These are phyloP conservation scores for Phaseolus lunatus DNA, from an alignment of 306 rosid genomes.

Conservation along the genomic window DNA sequence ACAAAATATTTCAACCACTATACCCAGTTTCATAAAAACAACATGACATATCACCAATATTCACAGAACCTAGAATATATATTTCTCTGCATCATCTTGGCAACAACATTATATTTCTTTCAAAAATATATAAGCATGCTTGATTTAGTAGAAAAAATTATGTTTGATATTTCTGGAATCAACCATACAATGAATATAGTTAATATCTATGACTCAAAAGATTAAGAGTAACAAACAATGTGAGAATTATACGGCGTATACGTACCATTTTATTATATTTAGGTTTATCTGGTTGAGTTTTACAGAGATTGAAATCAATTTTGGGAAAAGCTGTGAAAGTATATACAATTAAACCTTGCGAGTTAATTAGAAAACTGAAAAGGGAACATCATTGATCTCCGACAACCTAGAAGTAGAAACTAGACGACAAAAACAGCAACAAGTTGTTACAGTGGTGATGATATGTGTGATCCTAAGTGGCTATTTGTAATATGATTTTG, in stretches of 20 bases:
- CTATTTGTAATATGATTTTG: slow-evolving; percentile 42
- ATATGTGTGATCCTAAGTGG: slow-evolving; percentile 49
- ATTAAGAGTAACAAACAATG: not conserved
- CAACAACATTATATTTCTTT: not conserved
- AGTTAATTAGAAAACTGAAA: slow-evolving; percentile 30
- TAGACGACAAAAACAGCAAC: slow-evolving; percentile 59
- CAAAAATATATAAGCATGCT: too few relatives aligned
- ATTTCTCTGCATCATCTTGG: slow-evolving; percentile 21
- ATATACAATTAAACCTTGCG: slow-evolving; percentile 33
- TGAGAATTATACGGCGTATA: not conserved
- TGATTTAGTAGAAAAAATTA: too few relatives aligned
- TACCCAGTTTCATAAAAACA: slow-evolving; percentile 37
- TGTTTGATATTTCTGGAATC: too few relatives aligned
- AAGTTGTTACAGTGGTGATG: slow-evolving; percentile 49
- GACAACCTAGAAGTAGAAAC: slow-evolving; percentile 58
- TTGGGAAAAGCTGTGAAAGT: slow-evolving; percentile 27
- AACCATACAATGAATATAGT: too few relatives aligned
- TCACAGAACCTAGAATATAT: slow-evolving; percentile 40
- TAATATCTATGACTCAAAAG: too few relatives aligned
- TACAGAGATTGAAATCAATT: slow-evolving; percentile 21
- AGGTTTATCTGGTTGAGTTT: slow-evolving; percentile 36
- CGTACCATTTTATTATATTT: slow-evolving; percentile 38
- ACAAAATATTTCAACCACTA: slow-evolving; percentile 44
- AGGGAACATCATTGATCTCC: slow-evolving; percentile 50
- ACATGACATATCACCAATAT: slow-evolving; percentile 48